These are phyloP conservation scores for Papiliotrema nemorosa DNA, from an alignment of 1,284 basidiomycete genomes.

Conservation along the genomic window DNA sequence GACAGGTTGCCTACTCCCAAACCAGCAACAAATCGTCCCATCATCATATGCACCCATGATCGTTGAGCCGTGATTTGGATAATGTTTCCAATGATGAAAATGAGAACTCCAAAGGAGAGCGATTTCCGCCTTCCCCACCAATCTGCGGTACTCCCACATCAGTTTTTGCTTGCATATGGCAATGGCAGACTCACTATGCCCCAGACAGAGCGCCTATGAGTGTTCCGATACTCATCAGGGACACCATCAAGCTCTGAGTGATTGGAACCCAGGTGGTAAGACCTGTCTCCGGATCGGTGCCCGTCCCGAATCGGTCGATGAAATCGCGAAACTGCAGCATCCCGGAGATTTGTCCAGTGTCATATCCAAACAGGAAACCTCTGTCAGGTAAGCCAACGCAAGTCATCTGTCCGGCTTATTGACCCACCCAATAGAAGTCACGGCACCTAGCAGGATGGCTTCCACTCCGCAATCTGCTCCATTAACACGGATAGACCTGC, in stretches of 20 bases:
- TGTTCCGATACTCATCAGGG: constrained; percentile 60
- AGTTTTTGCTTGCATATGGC: constrained; percentile 48
- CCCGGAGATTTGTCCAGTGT: constrained; percentile 74
- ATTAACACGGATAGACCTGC: constrained; percentile 5
- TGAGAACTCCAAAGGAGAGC: constrained; percentile 63
- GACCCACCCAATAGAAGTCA: constrained; percentile 5
- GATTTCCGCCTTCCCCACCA: constrained; percentile 64
- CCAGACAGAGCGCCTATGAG: constrained; percentile 51
- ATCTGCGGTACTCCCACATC: constrained; percentile 60
- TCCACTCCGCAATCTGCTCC: constrained; percentile 10
- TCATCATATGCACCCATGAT: constrained; percentile 48
- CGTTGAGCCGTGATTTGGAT: constrained; percentile 19
- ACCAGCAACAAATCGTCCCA: constrained; percentile 65
- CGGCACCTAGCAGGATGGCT: constrained; percentile 6
- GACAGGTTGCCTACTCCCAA: constrained; percentile 67
- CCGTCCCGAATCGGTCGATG: constrained; percentile 8
- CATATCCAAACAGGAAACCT: constrained; percentile 29
- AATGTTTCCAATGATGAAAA: constrained; percentile 62
- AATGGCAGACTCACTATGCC: background rate
- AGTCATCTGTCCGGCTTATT: background rate
- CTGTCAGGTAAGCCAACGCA: background rate
- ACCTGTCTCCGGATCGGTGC: constrained; percentile 41
- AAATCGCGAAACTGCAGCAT: constrained; percentile 63
- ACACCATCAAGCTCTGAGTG: constrained; percentile 54
- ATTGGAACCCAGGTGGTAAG: constrained; percentile 51